phyloP scores from a whole-genome alignment of 2,329 filamentous ascomycete genomes.

The Incumbomyces lentus region DNA sequence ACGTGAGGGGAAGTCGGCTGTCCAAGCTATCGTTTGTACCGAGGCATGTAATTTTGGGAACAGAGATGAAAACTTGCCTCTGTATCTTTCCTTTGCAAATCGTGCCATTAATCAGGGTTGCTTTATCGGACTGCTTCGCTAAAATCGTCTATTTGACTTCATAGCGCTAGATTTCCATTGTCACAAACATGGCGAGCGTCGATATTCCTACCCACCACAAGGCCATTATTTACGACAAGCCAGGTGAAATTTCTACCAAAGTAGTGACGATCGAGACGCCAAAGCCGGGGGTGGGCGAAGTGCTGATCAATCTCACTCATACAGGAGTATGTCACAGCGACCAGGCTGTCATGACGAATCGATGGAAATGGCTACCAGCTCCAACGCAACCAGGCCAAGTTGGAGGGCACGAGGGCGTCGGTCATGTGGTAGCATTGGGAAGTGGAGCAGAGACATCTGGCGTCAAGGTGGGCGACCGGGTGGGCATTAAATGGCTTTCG shows the following conservation, averaged over 20 bases:
- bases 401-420: conserved; percentile 61
- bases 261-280: conserved; percentile 54
- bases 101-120: too few relatives aligned
- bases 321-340: conserved; percentile 58
- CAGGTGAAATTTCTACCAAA: conserved; percentile 55
- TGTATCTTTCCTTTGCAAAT: too few relatives aligned
- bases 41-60: too few relatives aligned
- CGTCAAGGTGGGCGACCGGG: conserved; percentile 56
- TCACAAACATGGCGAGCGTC: conserved; percentile 25
- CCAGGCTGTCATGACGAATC: conserved; percentile 45
- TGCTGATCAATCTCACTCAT: conserved; percentile 53
- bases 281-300: conserved; percentile 52
- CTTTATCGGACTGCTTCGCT: too few relatives aligned
- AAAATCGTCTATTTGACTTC: too few relatives aligned
- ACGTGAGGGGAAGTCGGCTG: too few relatives aligned
- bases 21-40: too few relatives aligned
- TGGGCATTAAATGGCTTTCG: conserved; percentile 60
- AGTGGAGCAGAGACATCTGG: conserved; percentile 45
- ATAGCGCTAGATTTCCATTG: too few relatives aligned
- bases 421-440: conserved; percentile 55
- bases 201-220: conserved; percentile 51
- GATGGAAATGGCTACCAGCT: conserved; percentile 41
- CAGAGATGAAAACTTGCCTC: too few relatives aligned
- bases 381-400: conserved; percentile 53
- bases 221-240: conserved; percentile 54